Evolutionary conservation across 1,284 basidiomycete genomes (phyloP).

Genomic region (Rhizoctonia solani): DNA sequence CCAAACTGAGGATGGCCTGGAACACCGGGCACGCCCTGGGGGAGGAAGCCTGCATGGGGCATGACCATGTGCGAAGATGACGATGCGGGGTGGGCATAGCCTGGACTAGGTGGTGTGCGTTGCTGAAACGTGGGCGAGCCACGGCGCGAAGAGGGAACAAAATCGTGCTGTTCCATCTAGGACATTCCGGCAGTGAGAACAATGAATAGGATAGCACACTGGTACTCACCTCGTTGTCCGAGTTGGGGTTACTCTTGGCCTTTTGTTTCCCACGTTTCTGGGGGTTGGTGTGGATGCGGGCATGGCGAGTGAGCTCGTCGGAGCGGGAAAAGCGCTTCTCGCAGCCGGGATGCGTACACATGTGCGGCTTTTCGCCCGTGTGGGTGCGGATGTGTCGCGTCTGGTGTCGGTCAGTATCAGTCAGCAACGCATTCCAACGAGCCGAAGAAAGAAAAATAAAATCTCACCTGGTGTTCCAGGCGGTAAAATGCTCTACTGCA

Average conservation of each 20-base stretch:
- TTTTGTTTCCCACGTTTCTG: conserved; percentile 38
- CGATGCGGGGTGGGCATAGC: conserved; percentile 15
- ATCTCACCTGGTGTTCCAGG: conserved; percentile 85
- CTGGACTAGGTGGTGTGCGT: conserved; percentile 31
- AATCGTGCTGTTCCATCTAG: conserved; percentile 21
- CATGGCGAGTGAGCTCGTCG: conserved; percentile 95
- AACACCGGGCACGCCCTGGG: not conserved
- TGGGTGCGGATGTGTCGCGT: conserved; percentile 98
- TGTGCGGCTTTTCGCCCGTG: conserved; percentile 97
- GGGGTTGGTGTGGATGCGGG: conserved; percentile 76
- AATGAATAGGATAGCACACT: not conserved
- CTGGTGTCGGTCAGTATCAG: conserved; percentile 55
- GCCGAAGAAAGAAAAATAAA: too few relatives aligned
- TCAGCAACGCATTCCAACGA: conserved; percentile 34
- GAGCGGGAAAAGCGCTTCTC: conserved; percentile 98
- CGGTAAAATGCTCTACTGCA: conserved; percentile 90
- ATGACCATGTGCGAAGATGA: conserved; percentile 21
- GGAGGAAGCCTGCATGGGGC: not conserved
- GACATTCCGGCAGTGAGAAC: not conserved
- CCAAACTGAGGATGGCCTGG: not conserved
- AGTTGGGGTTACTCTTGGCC: conserved; percentile 37
- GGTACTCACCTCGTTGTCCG: conserved; percentile 36
- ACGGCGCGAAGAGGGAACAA: conserved; percentile 16
- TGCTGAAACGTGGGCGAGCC: conserved; percentile 30
- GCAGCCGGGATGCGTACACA: conserved; percentile 91